These are phyloP conservation scores for Trichomonas vaginalis DNA, from an alignment of 208 protist species.

Conservation along the genomic window DNA sequence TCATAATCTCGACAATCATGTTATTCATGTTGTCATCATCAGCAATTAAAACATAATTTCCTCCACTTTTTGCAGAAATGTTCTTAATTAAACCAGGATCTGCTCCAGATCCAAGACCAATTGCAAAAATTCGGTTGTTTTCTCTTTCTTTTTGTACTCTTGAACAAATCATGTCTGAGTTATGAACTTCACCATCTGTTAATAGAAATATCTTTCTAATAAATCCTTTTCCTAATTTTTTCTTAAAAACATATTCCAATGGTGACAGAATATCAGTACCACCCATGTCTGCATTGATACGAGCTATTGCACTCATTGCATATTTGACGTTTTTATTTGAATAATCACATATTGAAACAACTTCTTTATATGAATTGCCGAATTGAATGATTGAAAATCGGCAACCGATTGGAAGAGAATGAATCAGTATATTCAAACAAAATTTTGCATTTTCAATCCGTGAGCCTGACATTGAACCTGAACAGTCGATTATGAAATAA, in stretches of 20 bases:
- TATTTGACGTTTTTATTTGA: constrained; percentile 16
- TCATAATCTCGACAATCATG: not conserved
- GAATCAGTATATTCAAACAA: constrained; percentile 26
- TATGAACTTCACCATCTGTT: constrained; percentile 39
- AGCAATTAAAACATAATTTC: not conserved
- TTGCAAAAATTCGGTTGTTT: not conserved
- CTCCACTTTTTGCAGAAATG: not conserved
- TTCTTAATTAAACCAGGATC: not conserved
- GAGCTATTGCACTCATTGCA: not conserved
- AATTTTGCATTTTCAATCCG: too few relatives aligned
- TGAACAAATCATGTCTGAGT: not conserved
- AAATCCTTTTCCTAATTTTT: not conserved
- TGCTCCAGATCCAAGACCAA: not conserved
- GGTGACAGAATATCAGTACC: too few relatives aligned
- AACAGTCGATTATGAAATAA: constrained; percentile 40
- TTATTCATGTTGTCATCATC: not conserved
- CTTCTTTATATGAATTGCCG: constrained; percentile 16
- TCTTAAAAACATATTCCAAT: constrained; percentile 30
- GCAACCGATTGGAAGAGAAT: constrained; percentile 25
- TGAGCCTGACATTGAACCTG: constrained; percentile 38
- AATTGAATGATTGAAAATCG: constrained; percentile 44
- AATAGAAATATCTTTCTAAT: constrained; percentile 39
- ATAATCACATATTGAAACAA: constrained; percentile 30
- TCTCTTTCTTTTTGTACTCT: not conserved
- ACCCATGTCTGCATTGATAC: constrained; percentile 37